phyloP scores from a whole-genome alignment of 805 yeast species.

The Yamadazyma sp. region DNA sequence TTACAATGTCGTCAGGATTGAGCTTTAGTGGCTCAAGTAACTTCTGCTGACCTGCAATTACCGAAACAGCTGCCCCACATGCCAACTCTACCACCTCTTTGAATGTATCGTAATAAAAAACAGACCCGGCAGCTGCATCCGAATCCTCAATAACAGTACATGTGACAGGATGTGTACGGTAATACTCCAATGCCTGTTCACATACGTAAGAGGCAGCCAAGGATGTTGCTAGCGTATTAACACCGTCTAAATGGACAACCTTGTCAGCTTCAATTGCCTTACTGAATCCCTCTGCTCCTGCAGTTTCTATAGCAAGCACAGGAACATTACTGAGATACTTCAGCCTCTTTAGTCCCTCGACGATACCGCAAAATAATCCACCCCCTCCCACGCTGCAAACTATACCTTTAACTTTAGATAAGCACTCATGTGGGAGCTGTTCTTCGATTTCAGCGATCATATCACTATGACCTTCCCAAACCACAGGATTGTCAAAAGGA shows the following conservation, averaged over 20 bases:
- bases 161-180: constrained; percentile 14
- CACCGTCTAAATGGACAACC: constrained; percentile 18
- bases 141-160: constrained; percentile 25
- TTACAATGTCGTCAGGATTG: constrained; percentile 23
- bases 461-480: constrained; percentile 33
- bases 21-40: constrained; percentile 14
- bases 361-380: constrained; percentile 31
- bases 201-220: constrained; percentile 31
- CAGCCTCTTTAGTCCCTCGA: constrained; percentile 23
- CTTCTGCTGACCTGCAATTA: constrained; percentile 16
- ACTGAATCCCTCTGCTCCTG: constrained; percentile 24
- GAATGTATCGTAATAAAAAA: constrained; percentile 24
- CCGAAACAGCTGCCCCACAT: constrained; percentile 30
- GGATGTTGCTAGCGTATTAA: constrained; percentile 27
- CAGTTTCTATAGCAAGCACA: constrained; percentile 29
- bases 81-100: constrained; percentile 31
- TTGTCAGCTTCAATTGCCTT: constrained; percentile 22
- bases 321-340: constrained; percentile 18
- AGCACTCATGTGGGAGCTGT: constrained; percentile 19
- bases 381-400: constrained; percentile 39
- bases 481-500: constrained; percentile 30
- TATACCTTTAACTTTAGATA: constrained; percentile 24
- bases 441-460: constrained; percentile 27
- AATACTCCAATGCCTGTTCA: constrained; percentile 19
- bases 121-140: constrained; percentile 24